phyloP scores from a whole-genome alignment of 208 protist species.

The Crithidia acanthocephali region DNA sequence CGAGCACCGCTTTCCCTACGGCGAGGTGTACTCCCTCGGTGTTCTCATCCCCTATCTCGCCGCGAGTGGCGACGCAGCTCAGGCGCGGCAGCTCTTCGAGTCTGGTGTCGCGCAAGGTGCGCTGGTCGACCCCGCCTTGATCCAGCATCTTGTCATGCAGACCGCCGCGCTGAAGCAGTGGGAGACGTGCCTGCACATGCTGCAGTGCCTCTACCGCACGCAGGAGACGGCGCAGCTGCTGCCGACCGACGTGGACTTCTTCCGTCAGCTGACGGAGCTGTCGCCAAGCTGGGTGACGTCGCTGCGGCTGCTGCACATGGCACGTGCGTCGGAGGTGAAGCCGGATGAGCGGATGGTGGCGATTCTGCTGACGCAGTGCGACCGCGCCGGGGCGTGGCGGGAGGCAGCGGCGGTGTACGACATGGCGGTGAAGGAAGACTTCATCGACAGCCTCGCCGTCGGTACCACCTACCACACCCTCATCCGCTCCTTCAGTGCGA shows the following conservation, averaged over 20 bases:
- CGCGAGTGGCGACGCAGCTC: constrained; percentile 48
- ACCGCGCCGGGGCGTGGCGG: constrained; percentile 66
- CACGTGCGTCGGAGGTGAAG: constrained; percentile 58
- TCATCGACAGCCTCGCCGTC: constrained; percentile 58
- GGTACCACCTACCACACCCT: constrained; percentile 75
- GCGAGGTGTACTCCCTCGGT: constrained; percentile 76
- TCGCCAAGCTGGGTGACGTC: constrained; percentile 69
- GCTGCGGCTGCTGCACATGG: constrained; percentile 62
- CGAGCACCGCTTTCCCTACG: constrained; percentile 58
- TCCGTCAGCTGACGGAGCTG: constrained; percentile 61
- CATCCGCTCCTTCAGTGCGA: constrained; percentile 69
- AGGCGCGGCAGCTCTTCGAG: constrained; percentile 64
- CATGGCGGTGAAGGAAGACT: constrained; percentile 64
- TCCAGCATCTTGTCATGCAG: constrained; percentile 64
- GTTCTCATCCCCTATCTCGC: constrained; percentile 83
- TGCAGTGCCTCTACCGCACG: constrained; percentile 57
- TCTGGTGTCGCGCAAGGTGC: constrained; percentile 69
- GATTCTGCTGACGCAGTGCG: constrained; percentile 69
- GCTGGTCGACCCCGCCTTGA: constrained; percentile 58
- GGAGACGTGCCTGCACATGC: constrained; percentile 79
- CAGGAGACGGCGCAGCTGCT: constrained; percentile 70
- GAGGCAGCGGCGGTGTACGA: constrained; percentile 80
- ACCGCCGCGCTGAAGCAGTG: constrained; percentile 68
- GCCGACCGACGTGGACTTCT: constrained; percentile 61
- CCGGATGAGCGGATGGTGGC: constrained; percentile 64